phyloP scores from a whole-genome alignment of 176 grass and related monocot species.

The Guadua angustifolia region DNA sequence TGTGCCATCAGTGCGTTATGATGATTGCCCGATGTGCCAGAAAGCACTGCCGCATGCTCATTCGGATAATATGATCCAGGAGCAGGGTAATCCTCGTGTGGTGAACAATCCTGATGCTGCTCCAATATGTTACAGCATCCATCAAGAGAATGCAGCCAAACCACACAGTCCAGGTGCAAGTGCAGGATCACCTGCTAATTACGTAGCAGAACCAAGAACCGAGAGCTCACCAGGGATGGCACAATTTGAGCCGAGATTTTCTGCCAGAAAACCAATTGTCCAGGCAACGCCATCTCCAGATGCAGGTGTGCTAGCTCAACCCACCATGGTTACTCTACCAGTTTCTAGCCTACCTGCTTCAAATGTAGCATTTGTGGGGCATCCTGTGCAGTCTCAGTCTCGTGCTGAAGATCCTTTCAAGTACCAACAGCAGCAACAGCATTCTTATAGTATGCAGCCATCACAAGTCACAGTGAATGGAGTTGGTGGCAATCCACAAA shows the following conservation, averaged over 20 bases:
- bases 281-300: slow-evolving; percentile 47
- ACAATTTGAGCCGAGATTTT: slow-evolving; percentile 48
- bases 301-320: slow-evolving; percentile 40
- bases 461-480: slow-evolving; percentile 45
- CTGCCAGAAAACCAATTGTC: slow-evolving; percentile 44
- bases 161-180: slow-evolving; percentile 44
- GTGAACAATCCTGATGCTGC: slow-evolving; percentile 39
- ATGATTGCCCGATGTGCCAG: slow-evolving; percentile 80
- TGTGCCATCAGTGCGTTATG: slow-evolving; percentile 44
- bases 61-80: slow-evolving; percentile 73
- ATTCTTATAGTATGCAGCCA: slow-evolving; percentile 53
- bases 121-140: slow-evolving; percentile 58
- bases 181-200: slow-evolving; percentile 41
- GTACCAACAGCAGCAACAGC: slow-evolving; percentile 58
- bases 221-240: slow-evolving; percentile 34
- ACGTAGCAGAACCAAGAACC: slow-evolving; percentile 41
- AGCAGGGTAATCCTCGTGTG: slow-evolving; percentile 45
- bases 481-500: slow-evolving; percentile 24
- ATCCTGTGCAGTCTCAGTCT: slow-evolving; percentile 36
- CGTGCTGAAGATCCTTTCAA: slow-evolving; percentile 51
- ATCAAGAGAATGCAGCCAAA: slow-evolving; percentile 55
- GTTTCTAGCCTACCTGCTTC: slow-evolving; percentile 47
- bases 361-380: slow-evolving; percentile 55
- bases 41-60: slow-evolving; percentile 77
- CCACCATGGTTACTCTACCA: slow-evolving; percentile 47